phyloP scores from a whole-genome alignment of 495 filamentous ascomycete genomes.

The Gamarada debralockiae region DNA sequence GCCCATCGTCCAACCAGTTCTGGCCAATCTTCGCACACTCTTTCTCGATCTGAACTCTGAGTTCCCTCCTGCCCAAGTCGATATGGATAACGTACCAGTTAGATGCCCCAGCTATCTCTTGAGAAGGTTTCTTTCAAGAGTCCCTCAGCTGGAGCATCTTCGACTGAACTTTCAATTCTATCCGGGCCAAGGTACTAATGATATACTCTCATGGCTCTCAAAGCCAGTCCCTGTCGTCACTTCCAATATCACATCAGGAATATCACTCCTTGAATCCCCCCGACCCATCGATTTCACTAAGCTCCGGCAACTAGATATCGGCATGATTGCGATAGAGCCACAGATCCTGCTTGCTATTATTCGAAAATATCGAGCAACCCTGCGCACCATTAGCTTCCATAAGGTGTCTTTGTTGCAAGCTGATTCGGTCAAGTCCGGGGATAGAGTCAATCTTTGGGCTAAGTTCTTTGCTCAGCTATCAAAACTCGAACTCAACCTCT shows the following conservation, averaged over 20 bases:
- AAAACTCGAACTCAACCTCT: slow-evolving; percentile 12
- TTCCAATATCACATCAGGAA: slow-evolving; percentile 6
- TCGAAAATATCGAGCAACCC: slow-evolving; percentile 30
- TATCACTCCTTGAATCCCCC: slow-evolving; percentile 4
- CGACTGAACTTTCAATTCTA: slow-evolving; percentile 30
- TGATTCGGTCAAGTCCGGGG: not conserved
- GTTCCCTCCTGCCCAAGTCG: not conserved
- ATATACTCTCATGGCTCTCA: slow-evolving; percentile 23
- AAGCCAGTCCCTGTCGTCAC: slow-evolving; percentile 7
- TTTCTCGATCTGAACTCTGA: slow-evolving; percentile 30
- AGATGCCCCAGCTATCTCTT: slow-evolving; percentile 11
- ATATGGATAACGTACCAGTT: not conserved
- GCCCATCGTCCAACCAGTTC: slow-evolving; percentile 23
- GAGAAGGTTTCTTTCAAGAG: slow-evolving; percentile 26
- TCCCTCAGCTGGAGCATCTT: slow-evolving; percentile 31
- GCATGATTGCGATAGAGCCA: slow-evolving; percentile 21
- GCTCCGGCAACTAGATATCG: slow-evolving; percentile 36
- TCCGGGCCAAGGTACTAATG: slow-evolving; percentile 1
- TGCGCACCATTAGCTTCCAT: slow-evolving; percentile 31
- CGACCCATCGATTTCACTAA: slow-evolving; percentile 19
- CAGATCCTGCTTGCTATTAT: slow-evolving; percentile 27
- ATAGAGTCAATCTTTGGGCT: slow-evolving; percentile 23
- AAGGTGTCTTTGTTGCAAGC: slow-evolving; percentile 22
- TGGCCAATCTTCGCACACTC: slow-evolving; percentile 32
- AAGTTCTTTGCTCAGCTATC: slow-evolving; percentile 16